Conservation (phyloP, 352 stramenopile species). For the Phytopythium oedochilum region DNA sequence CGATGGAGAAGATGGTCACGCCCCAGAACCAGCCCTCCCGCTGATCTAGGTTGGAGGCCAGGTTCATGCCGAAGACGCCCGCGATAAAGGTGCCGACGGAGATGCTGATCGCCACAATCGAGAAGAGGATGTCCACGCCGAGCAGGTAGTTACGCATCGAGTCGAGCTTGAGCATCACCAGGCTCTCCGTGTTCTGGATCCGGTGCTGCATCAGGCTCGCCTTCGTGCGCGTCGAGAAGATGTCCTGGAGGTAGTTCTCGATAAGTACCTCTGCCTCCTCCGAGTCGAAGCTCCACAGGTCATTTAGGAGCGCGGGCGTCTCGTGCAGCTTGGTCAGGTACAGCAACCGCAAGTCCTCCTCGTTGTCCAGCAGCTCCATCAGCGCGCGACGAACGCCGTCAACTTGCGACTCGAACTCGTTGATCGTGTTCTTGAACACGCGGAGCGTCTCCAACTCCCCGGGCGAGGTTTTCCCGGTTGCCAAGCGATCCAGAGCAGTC, state of each 20-base stretch:
- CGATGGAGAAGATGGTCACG: conserved; percentile 27
- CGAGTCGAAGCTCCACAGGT: conserved; percentile 43
- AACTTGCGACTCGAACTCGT: conserved; percentile 69
- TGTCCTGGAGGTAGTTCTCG: conserved; percentile 61
- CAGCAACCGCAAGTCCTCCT: conserved; percentile 62
- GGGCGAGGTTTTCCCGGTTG: conserved; percentile 33
- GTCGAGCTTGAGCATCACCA: conserved; percentile 72
- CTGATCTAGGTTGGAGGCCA: conserved; percentile 28
- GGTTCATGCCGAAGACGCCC: conserved; percentile 63
- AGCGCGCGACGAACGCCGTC: conserved; percentile 50
- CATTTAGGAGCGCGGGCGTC: conserved; percentile 22
- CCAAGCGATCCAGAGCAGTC: conserved; percentile 38
- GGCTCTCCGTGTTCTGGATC: conserved; percentile 67
- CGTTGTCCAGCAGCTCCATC: conserved; percentile 69
- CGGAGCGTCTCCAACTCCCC: conserved; percentile 58
- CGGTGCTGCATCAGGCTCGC: conserved; percentile 58
- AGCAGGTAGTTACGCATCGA: conserved; percentile 63
- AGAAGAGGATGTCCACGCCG: conserved; percentile 49
- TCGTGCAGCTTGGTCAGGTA: conserved; percentile 50
- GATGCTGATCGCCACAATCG: conserved; percentile 47
- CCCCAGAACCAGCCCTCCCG: conserved; percentile 26
- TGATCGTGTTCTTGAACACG: conserved; percentile 70
- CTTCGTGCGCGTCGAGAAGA: conserved; percentile 65
- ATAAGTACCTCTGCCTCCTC: conserved; percentile 55
- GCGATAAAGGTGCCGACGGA: conserved; percentile 56